Evolutionary conservation across 305 asterid genomes (phyloP).

Genomic region (Petunia hybrid): DNA sequence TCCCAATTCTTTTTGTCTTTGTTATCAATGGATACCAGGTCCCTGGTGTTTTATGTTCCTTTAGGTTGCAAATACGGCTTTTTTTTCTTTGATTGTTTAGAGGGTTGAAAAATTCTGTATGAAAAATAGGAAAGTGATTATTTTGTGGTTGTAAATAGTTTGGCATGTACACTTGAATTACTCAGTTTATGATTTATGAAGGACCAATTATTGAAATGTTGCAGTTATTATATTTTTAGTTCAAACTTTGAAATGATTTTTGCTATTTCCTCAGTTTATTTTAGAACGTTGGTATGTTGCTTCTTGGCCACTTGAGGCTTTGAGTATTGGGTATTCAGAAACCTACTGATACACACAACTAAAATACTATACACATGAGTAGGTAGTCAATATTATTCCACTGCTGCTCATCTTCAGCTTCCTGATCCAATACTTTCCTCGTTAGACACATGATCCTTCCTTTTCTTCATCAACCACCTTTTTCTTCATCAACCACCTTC

Average conservation of each 20-base stretch:
- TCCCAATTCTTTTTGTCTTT: background rate
- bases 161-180: background rate
- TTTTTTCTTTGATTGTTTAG: background rate
- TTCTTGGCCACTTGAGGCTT: no score
- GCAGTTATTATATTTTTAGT: background rate
- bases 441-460: no score
- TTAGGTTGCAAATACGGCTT: background rate
- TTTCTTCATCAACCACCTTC: no score
- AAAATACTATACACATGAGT: no score
- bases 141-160: constrained; percentile 13
- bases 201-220: background rate
- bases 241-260: background rate
- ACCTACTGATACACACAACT: no score
- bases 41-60: background rate
- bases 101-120: background rate
- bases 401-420: no score
- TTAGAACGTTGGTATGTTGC: no score
- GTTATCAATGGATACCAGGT: no score
- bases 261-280: background rate
- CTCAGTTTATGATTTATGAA: background rate
- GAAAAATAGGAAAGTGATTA: background rate
- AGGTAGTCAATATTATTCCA: no score
- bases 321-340: no score
- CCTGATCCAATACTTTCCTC: no score
- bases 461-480: no score